phyloP scores from a whole-genome alignment of 352 stramenopile genomes.

The Globisporangium splendens region DNA sequence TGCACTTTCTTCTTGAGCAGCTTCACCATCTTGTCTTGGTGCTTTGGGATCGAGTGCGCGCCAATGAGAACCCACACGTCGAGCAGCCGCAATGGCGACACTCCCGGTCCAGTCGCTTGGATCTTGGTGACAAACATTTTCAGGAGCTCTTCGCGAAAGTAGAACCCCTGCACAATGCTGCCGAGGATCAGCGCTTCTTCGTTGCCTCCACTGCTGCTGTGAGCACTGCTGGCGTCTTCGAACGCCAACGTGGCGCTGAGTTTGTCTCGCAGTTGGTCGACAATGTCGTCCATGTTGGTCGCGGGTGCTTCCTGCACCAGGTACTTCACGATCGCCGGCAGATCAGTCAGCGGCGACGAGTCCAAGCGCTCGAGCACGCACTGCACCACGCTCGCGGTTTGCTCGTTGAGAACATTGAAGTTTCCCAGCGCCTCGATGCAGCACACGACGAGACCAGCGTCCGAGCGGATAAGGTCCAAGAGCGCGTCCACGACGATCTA shows the following conservation, averaged over 20 bases:
- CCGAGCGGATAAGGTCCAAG: slow-evolving; percentile 49
- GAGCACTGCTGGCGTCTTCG: neutral
- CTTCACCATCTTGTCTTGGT: slow-evolving; percentile 36
- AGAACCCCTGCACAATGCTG: slow-evolving; percentile 48
- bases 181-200: slow-evolving; percentile 49
- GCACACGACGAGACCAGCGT: slow-evolving; percentile 43
- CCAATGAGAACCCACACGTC: slow-evolving; percentile 51
- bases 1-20: slow-evolving; percentile 43
- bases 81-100: slow-evolving; percentile 27
- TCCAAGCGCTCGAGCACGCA: slow-evolving; percentile 48
- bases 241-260: slow-evolving; percentile 41
- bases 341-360: slow-evolving; percentile 41
- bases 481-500: slow-evolving; percentile 45
- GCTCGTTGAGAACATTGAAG: slow-evolving; percentile 49
- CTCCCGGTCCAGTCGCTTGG: slow-evolving; percentile 5
- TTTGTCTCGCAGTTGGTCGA: slow-evolving; percentile 41
- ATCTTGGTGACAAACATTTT: slow-evolving; percentile 35
- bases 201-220: slow-evolving; percentile 12
- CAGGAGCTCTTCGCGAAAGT: slow-evolving; percentile 47
- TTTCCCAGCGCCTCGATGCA: slow-evolving; percentile 63
- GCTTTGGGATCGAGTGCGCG: slow-evolving; percentile 32
- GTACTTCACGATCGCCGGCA: slow-evolving; percentile 62
- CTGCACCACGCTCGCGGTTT: slow-evolving; percentile 29
- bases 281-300: slow-evolving; percentile 32
- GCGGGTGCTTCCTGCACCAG: slow-evolving; percentile 46